Base-by-base conservation (phyloP, 140 eudicot species). In the Flaveria floridana region DNA sequence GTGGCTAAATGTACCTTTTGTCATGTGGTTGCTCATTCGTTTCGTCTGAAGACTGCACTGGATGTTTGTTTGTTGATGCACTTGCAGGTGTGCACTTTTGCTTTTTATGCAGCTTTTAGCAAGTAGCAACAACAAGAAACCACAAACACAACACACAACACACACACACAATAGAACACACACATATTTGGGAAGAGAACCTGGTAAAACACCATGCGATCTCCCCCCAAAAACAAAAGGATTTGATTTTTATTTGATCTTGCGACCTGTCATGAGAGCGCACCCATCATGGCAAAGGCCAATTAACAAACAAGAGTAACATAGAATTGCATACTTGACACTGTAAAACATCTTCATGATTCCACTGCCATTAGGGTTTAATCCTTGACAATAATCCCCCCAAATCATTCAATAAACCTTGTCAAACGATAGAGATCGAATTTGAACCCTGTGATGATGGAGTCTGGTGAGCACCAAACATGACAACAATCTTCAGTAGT, bases 251-350 rank as follows among this genome's bases (percentile, higher is more conserved):
- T 76, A 75, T 75, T 65, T 53, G 28, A 79, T 65, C 12, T 21
- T 20, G 63, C 61, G 81, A 52, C 81, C 81, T 79, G 83, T 79
- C 83, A 79, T 73, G 79, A 48, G 78, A 79, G 83, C 83, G 65
- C 79, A 79, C 83, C 83, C 78, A 68, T 52, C 79, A 79, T 79
- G 79, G 75, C 81, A 77, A 57, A 77, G 81, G 75, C 72, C 65
- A 18, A 75, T 11, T 30, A 75, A 75, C 72, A 75, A 30, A 6
- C 16, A 52, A 30, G 39, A 18, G 51, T 55, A 37, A 72, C 26
- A 39, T 72, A 44, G 34, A 67, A 7, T 12, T 25, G 12, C 20
- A 26, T 6, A 6, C 23, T 4, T 53, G 11, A 16, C 11, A 15
- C 23, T 7, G 28, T 10, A 12, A 39, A 19, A 18, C 8, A 63